phyloP scores from a whole-genome alignment of 257 asterid species.

The Salvia hispanica region DNA sequence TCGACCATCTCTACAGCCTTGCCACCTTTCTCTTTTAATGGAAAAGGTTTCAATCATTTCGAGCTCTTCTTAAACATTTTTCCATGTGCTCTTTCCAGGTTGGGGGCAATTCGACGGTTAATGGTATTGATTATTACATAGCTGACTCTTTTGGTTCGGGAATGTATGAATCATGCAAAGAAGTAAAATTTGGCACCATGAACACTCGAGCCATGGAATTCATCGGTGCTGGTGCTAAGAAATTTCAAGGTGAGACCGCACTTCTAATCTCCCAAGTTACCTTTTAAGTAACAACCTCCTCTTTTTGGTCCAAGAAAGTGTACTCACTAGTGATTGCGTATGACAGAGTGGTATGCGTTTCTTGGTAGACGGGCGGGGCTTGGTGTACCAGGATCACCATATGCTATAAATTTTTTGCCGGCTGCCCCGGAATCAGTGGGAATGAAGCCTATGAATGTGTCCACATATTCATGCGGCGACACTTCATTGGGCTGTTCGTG shows the following conservation, averaged over 20 bases:
- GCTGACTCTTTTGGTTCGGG: slow-evolving; percentile 79
- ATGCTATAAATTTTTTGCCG: slow-evolving; percentile 72
- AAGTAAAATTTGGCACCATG: slow-evolving; percentile 94
- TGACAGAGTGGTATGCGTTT: slow-evolving; percentile 92
- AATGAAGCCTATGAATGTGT: slow-evolving; percentile 83
- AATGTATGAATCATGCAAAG: slow-evolving; percentile 94
- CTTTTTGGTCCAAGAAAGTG: slow-evolving; percentile 14
- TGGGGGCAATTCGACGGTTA: slow-evolving; percentile 64
- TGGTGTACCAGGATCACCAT: slow-evolving; percentile 92
- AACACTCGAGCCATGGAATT: slow-evolving; percentile 94
- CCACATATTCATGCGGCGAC: slow-evolving; percentile 88
- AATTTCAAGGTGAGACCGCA: slow-evolving; percentile 58
- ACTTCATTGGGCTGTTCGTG: slow-evolving; percentile 96
- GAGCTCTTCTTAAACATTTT: background rate
- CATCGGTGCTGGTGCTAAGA: slow-evolving; percentile 95
- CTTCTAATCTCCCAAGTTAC: too few species aligned
- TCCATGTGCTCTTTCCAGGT: slow-evolving; percentile 48
- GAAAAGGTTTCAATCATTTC: background rate
- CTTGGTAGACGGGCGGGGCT: slow-evolving; percentile 70
- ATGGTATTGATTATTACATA: slow-evolving; percentile 78
- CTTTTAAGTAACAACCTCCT: too few species aligned
- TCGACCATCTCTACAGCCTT: background rate
- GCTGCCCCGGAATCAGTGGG: slow-evolving; percentile 71
- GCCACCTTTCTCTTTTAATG: background rate
- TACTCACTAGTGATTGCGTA: slow-evolving; percentile 34